Evolutionary conservation across 2,329 filamentous ascomycete species (phyloP), one percentile per base, ranked within the genome.

Genomic region (Periglandula ipomoeae): DNA sequence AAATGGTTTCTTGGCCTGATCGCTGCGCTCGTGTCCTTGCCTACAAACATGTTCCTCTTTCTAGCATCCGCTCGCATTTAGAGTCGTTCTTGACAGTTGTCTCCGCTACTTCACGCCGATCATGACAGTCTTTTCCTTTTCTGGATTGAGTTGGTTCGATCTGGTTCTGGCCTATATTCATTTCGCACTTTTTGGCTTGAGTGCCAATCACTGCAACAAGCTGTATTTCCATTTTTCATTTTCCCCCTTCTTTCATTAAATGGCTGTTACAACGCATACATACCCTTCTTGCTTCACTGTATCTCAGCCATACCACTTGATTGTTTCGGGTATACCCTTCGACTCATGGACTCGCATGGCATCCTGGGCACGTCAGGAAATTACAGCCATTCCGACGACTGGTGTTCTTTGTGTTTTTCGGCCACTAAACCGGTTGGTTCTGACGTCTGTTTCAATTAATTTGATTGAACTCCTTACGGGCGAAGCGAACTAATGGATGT

Each of bases 281-380:
- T 48, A 40, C 22, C n/a, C 10, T 6, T 39, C 17, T 41, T 35
- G 22, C 45, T 30, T 41, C 32, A 27, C 37, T 32, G n/a, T 30
- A 34, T 30, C 30, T 44, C 17, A 47, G 34, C 24, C 23, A 39
- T n/a, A 38, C 39, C n/a, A 24, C 20, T 50, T 45, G 39, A 44
- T 51, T 54, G 44, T 56, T 40, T 59, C 56, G 52, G 57, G 58
- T n/a, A 61, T 63, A 52, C 50, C 63, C 60, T 57, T 55, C 48
- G 27, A 43, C 47, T 46, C 30, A 43, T 47, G 43, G 48, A 44
- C 43, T 49, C 40, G 23, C 22, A 38, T 41, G 44, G 30, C 44
- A 38, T 43, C 24, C 32, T 42, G 38, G 39, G 43, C 26, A 38
- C 30, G 39, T n/a, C 30, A 45, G 46, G 46, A 30, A 20, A 17